Evolutionary conservation across 257 asterid species (phyloP).

Genomic region (Solanum stenotomum): DNA sequence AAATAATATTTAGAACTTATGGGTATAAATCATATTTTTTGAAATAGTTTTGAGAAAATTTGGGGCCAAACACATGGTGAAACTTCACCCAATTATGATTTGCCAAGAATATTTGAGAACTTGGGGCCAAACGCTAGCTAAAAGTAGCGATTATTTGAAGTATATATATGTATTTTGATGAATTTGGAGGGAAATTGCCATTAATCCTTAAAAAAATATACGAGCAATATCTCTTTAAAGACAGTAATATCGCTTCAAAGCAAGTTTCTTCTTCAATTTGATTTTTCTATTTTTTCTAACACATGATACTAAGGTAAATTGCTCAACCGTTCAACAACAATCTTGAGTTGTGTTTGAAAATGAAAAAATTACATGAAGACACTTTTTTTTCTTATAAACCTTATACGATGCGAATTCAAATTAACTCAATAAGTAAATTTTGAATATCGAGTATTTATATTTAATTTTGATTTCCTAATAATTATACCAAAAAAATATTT

Average conservation of each 20-base stretch:
- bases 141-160: too few species aligned
- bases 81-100: too few species aligned
- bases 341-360: neutral
- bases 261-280: neutral
- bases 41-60: too few species aligned
- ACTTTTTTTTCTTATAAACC: neutral
- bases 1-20: too few species aligned
- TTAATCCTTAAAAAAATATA: too few species aligned
- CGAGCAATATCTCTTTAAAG: too few species aligned
- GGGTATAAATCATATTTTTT: too few species aligned
- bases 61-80: too few species aligned
- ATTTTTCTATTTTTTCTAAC: neutral
- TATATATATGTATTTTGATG: too few species aligned
- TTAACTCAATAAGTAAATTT: neutral
- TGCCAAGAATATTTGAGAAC: too few species aligned
- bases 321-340: neutral
- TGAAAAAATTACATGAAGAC: neutral
- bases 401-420: neutral
- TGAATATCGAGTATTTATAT: neutral
- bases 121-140: too few species aligned
- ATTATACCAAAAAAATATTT: neutral
- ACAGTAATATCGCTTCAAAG: neutral
- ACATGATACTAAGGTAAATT: neutral
- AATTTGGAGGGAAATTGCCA: too few species aligned
- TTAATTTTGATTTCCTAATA: neutral